Base-by-base conservation (phyloP, 306 rosid species). In the Lathyrus aphaca region DNA sequence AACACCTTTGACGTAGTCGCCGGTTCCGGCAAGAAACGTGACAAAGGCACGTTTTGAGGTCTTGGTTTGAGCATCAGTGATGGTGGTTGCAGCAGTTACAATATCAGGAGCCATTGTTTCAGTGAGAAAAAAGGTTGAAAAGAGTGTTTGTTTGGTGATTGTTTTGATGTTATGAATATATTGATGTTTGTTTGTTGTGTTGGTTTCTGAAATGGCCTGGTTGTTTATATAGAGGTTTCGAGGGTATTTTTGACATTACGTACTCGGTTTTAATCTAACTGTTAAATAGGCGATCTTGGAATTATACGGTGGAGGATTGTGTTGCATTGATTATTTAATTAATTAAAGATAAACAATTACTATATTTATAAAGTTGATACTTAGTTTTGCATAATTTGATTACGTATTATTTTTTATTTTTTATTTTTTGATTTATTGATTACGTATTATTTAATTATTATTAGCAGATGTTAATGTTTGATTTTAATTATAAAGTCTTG, bases 1-100 rank as follows among this genome's bases (percentile, higher is more conserved):
- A 38, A 87, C 98, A 8, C 96, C 97, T 21, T 89, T 87, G 48
- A 80, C 84, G 1, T 92, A 89, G 83, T 92, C 96, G 0, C 93
- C 93, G 13, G 80, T 66, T 1, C 98, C 96, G 6, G 98, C 98
- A 40, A 92, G 72, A 68, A 92, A 88, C 4, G 96, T 89, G 9
- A 89, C 96, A 7, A 73, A 92, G 4, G 95, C 98, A 39, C 86
- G 75, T 63, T 49, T 49, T 11, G 10, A n/a, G 10, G 48, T 30
- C 68, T 79, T 73, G 30, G 72, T 23, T 23, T 19, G 46, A 2
- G 48, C 12, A 40, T 58, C 19, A 15, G 74, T 18, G 44, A 61
- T 16, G 32, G 60, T 23, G 37, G 25, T 16, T 8, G 71, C 48
- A 23, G 65, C 67, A 40, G 57, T 17, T 67, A 65, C 64, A 50